phyloP scores from a whole-genome alignment of 306 rosid species.

The Cyclanthera cordifolia region DNA sequence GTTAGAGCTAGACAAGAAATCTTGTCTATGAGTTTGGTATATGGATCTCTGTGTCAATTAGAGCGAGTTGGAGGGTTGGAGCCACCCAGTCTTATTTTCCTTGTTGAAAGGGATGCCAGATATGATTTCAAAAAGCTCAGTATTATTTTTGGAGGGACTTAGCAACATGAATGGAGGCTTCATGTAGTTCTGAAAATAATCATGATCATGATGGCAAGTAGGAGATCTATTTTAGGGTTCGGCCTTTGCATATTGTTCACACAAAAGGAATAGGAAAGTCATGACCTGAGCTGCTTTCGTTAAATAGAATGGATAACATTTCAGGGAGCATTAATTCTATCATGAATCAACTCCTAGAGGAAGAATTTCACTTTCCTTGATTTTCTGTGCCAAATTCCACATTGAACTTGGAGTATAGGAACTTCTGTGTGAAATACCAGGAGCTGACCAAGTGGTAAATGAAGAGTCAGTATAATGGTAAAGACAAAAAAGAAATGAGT shows the following conservation, averaged over 20 bases:
- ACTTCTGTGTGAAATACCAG: not conserved
- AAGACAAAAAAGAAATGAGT: not conserved
- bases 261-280: too few relatives aligned
- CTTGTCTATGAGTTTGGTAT: not conserved
- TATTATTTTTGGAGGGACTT: not conserved
- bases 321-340: not conserved
- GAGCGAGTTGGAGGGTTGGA: not conserved
- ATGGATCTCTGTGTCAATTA: not conserved
- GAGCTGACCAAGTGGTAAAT: not conserved
- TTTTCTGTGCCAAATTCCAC: not conserved
- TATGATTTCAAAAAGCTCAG: not conserved
- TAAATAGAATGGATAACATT: too few relatives aligned
- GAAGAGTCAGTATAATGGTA: not conserved
- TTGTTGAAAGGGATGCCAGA: not conserved
- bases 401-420: not conserved
- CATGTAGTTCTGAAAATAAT: not conserved
- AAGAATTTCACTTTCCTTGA: not conserved
- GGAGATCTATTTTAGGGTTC: not conserved
- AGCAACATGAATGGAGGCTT: not conserved
- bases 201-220: not conserved
- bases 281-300: too few relatives aligned
- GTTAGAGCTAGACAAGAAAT: not conserved
- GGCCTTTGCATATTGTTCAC: not conserved
- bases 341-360: not conserved
- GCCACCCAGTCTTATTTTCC: not conserved